A percentile compares a stretch with the other conserved stretches of the same genome.
Evolutionary conservation across 2,329 filamentous ascomycete genomes (phyloP).

Genomic region (Fusarium penzigii): DNA sequence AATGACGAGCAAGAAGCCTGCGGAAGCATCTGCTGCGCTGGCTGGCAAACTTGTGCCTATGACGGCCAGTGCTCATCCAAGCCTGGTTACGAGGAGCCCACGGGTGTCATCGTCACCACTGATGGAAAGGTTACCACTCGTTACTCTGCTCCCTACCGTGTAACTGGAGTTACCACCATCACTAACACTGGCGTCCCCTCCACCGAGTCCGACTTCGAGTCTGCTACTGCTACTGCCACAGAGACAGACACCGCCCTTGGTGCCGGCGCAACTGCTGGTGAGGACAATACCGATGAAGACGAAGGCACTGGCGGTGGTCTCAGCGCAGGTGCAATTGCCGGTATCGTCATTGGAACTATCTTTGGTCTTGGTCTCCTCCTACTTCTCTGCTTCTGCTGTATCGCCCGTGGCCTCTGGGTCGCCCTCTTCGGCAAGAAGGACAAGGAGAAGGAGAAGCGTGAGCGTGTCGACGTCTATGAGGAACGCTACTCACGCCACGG

Average conservation of each 20-base stretch:
- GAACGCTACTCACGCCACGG: slow-evolving; percentile 59
- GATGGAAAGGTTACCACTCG: slow-evolving; percentile 54
- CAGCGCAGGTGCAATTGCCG: slow-evolving; percentile 74
- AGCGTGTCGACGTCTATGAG: slow-evolving; percentile 62
- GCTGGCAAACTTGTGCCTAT: slow-evolving; percentile 66
- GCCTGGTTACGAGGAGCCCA: slow-evolving; percentile 46
- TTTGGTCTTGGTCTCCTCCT: slow-evolving; percentile 67
- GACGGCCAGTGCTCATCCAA: slow-evolving; percentile 59
- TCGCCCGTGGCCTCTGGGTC: slow-evolving; percentile 62
- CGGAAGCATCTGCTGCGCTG: slow-evolving; percentile 69
- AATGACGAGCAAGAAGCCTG: slow-evolving; percentile 61
- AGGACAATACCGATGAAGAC: slow-evolving; percentile 16
- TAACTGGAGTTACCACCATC: slow-evolving; percentile 57
- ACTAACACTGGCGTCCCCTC: slow-evolving; percentile 52
- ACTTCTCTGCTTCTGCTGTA: slow-evolving; percentile 75
- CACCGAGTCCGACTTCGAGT: slow-evolving; percentile 50
- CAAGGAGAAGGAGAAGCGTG: slow-evolving; percentile 51
- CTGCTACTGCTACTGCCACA: slow-evolving; percentile 53
- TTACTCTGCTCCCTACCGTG: slow-evolving; percentile 53
- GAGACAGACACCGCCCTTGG: slow-evolving; percentile 33
- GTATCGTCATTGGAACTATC: slow-evolving; percentile 75
- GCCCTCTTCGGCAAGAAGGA: slow-evolving; percentile 62
- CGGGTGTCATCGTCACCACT: slow-evolving; percentile 46
- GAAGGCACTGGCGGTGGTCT: slow-evolving; percentile 49
- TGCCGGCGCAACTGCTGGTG: slow-evolving; percentile 26